phyloP scores from a whole-genome alignment of 805 yeast genomes.

The Yamadazyma sp. region DNA sequence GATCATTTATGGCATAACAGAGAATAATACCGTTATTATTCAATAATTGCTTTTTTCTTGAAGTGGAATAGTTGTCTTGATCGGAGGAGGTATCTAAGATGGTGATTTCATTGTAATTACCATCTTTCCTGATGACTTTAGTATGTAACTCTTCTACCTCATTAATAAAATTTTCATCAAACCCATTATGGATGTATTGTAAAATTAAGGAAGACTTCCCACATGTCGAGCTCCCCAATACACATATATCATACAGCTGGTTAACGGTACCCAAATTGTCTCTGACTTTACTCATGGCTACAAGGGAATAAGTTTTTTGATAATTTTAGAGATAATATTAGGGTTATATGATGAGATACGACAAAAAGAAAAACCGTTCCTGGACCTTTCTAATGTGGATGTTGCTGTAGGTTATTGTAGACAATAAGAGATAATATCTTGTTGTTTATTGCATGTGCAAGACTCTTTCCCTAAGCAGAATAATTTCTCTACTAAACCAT shows the following conservation, averaged over 20 bases:
- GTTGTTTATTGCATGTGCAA: no score
- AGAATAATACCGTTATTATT: constrained; percentile 31
- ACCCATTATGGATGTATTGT: constrained; percentile 20
- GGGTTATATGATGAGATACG: background rate
- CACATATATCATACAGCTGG: constrained; percentile 23
- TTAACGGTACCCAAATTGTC: constrained; percentile 10
- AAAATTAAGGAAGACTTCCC: constrained; percentile 28
- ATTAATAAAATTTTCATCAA: constrained; percentile 17
- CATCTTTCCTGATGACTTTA: constrained; percentile 13
- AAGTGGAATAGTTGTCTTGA: constrained; percentile 24
- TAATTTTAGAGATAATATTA: background rate
- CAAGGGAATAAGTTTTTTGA: background rate
- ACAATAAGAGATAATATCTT: no score
- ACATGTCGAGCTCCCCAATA: constrained; percentile 20
- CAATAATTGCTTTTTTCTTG: constrained; percentile 23
- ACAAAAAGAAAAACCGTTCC: background rate
- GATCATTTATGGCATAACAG: constrained; percentile 26
- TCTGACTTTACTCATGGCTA: constrained; percentile 1
- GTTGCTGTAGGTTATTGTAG: no score
- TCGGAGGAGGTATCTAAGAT: constrained; percentile 29
- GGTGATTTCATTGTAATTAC: constrained; percentile 23
- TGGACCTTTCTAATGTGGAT: no score
- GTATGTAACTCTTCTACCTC: constrained; percentile 25
- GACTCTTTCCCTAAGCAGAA: no score
- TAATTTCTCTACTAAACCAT: no score